Evolutionary conservation across 1,139 yeast species (phyloP), one percentile per base, ranked within the genome.

Genomic region (Blastobotrys apis): DNA sequence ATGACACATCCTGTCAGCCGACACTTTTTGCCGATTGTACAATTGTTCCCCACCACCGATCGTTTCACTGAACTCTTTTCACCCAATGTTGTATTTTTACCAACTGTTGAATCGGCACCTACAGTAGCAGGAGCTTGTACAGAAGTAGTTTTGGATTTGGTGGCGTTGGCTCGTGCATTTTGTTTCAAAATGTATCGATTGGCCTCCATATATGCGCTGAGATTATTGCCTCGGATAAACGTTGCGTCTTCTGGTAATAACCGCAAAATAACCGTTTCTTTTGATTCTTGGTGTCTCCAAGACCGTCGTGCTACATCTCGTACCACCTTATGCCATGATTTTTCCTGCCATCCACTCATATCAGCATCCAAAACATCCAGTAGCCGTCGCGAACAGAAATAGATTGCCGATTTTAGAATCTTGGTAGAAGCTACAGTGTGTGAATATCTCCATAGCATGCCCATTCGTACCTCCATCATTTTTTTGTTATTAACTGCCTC

Each of bases 251-350:
- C 41, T 10, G 23, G 26, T 12, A 38, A 20, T n/a, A 42, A 13
- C 16, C 41, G 37, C 35, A 36, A 29, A 5, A 43, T 36, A 6
- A 39, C 42, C 19, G 46, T 45, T 25, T 47, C 49, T 17, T 12
- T 19, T 4, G 49, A 59, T 6, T 60, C 58, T 0, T 83, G 72
- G 61, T 88, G 96, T 56, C 75, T 77, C 98, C 98, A 92, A 2
- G 96, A 82, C 54, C 95, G 77, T 63, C 97, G 77, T 2, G 95
- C 94, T 49, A 92, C 66, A 59, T 88, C 96, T 57, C 97, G 78
- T 26, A 87, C 76, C 26, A 90, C 72, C 60, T 86, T 85, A 27
- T 78, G 74, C 44, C 84, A 67, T 5, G 88, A 73, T 53, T 81
- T 67, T 20, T 47, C 47, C 30, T 39, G 23, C 39, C 49, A 46